These are phyloP conservation scores for Symbiodinium natans DNA, from an alignment of 73 alveolate species.

Conservation along the genomic window DNA sequence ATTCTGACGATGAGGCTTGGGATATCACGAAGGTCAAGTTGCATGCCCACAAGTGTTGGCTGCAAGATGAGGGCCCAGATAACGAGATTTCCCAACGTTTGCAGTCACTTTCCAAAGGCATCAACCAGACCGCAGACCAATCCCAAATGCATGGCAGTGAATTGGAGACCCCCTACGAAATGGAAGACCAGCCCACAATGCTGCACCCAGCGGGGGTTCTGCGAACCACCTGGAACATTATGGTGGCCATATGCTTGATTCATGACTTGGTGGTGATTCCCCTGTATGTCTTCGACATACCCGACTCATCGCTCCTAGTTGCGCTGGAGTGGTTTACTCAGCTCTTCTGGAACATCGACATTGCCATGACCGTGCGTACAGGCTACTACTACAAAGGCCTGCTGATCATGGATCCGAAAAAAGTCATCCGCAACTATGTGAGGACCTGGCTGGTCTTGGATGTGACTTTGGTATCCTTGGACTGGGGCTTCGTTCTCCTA, in stretches of 20 bases:
- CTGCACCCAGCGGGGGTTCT: slow-evolving; percentile 72
- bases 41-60: background rate
- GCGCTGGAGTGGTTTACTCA: slow-evolving; percentile 87
- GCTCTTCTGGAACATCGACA: slow-evolving; percentile 81
- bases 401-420: slow-evolving; percentile 47
- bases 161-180: background rate
- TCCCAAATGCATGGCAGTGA: background rate
- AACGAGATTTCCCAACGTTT: background rate
- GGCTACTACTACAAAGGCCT: slow-evolving; percentile 90
- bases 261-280: slow-evolving; percentile 86
- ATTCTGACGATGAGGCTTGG: background rate
- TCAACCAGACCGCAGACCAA: background rate
- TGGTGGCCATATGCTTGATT: slow-evolving; percentile 53
- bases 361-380: slow-evolving; percentile 48
- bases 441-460: slow-evolving; percentile 35
- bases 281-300: slow-evolving; percentile 61
- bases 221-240: slow-evolving; percentile 40
- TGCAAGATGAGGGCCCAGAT: background rate
- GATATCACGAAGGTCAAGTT: background rate
- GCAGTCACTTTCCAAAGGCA: background rate
- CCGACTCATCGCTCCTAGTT: slow-evolving; percentile 20
- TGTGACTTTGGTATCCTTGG: slow-evolving; percentile 66
- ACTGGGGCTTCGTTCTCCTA: slow-evolving; percentile 61
- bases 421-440: slow-evolving; percentile 60
- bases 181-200: slow-evolving; percentile 11